Base-by-base conservation (phyloP, 2,329 filamentous ascomycete species). In the Ophiocordyceps camponoti-rufipedis region DNA sequence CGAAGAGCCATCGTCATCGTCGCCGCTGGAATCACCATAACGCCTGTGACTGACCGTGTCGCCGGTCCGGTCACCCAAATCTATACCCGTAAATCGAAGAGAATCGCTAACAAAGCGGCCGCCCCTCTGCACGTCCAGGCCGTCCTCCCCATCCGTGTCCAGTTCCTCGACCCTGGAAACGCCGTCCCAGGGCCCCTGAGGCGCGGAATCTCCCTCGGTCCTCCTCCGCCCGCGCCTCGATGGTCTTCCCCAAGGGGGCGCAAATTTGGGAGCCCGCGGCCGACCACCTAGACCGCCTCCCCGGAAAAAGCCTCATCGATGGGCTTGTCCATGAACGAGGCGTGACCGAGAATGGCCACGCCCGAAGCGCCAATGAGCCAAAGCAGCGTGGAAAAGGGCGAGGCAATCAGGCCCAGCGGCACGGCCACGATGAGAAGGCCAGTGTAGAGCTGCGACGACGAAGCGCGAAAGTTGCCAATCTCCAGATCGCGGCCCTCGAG, bases 291-390 rank as follows among this genome's bases (percentile, higher is more conserved):
- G 84, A 98, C 91, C 88, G 91, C 89, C 89, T 98, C 91, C 88
- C 93, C 91, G 75, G 89, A 95, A 95, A 98, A 98, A 95, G 88
- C 88, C 88, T 93, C 89, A 80, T 96, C 91, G 72, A 96, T 94
- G 48, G 89, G 89, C 77, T 94, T 95, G 64, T 96, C 89, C 82
- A 96, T 80, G 62, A 96, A 78, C 51, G 87, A 75, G 55, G 91
- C 91, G 69, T 98, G 91, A 66, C 91, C 91, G 54, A 96, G 71
- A 54, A 96, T 93, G 62, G 81, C 85, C 62, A 95, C 86, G 62
- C 86, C 88, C 55, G 84, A 89, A 56, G 91, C 91, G 62, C 91
- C 91, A 60, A 96, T 86, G 61, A 98, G 75, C 91, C 91, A 96
- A 56, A 96, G 78, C 55, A 88, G 74, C 44, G 87, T 93, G 57